These are phyloP conservation scores for Cercospora sesami DNA, from an alignment of 2,329 filamentous ascomycete genomes.

Conservation along the genomic window DNA sequence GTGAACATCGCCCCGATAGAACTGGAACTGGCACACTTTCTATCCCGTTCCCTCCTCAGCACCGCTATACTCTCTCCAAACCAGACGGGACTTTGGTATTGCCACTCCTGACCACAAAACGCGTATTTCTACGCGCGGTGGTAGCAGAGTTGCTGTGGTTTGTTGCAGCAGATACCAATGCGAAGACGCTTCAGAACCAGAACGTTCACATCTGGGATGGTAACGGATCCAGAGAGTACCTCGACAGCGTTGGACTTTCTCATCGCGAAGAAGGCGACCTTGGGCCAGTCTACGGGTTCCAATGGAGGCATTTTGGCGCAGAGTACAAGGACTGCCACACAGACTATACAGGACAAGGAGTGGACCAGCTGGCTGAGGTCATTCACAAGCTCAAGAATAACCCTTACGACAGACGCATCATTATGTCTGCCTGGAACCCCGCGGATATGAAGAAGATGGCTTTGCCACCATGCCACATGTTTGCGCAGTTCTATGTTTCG, in stretches of 20 bases:
- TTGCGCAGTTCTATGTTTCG: slow-evolving; percentile 91
- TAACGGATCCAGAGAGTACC: slow-evolving; percentile 86
- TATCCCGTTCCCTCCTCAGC: slow-evolving; percentile 80
- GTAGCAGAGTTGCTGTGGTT: slow-evolving; percentile 96
- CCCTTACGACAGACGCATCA: slow-evolving; percentile 86
- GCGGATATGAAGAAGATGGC: slow-evolving; percentile 84
- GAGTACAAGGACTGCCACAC: slow-evolving; percentile 75
- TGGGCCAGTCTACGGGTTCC: slow-evolving; percentile 95
- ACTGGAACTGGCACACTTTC: slow-evolving; percentile 92
- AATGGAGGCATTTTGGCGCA: slow-evolving; percentile 97
- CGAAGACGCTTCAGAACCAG: slow-evolving; percentile 69
- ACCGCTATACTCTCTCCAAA: slow-evolving; percentile 80
- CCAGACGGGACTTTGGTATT: slow-evolving; percentile 63
- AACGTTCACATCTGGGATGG: slow-evolving; percentile 98
- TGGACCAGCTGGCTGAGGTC: slow-evolving; percentile 91
- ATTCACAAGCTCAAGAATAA: slow-evolving; percentile 78
- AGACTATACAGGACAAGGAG: slow-evolving; percentile 84
- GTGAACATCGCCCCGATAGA: slow-evolving; percentile 87
- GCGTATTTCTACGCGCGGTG: slow-evolving; percentile 88
- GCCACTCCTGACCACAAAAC: slow-evolving; percentile 94
- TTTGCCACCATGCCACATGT: slow-evolving; percentile 93
- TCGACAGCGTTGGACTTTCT: slow-evolving; percentile 78
- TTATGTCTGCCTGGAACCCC: slow-evolving; percentile 93
- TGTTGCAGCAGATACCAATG: slow-evolving; percentile 79
- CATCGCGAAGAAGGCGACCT: slow-evolving; percentile 86